These are phyloP conservation scores for Claviceps fusiformis DNA, from an alignment of 2,329 filamentous ascomycete genomes.

Conservation along the genomic window DNA sequence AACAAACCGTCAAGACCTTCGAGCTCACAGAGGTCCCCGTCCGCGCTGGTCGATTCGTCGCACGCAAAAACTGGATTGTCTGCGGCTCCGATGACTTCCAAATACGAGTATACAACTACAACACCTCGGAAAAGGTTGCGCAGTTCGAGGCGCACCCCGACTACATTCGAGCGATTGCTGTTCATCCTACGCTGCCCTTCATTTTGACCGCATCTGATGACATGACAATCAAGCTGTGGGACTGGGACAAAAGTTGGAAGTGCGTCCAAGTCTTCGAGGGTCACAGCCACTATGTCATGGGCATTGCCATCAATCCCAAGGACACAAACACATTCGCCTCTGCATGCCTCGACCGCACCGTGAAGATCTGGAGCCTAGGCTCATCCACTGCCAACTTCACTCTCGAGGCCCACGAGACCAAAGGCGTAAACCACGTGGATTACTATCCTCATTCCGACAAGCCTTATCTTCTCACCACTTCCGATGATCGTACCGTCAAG, in stretches of 20 bases:
- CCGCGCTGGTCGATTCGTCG: slow-evolving; percentile 88
- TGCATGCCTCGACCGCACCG: slow-evolving; percentile 88
- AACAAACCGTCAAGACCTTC: slow-evolving; percentile 96
- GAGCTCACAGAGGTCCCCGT: slow-evolving; percentile 97
- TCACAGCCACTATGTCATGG: slow-evolving; percentile 94
- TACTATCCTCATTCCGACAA: slow-evolving; percentile 66
- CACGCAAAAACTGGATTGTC: slow-evolving; percentile 98
- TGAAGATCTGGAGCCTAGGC: slow-evolving; percentile 95
- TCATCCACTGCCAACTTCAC: slow-evolving; percentile 93
- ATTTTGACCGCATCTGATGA: slow-evolving; percentile 94
- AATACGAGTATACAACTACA: slow-evolving; percentile 92
- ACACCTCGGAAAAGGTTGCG: slow-evolving; percentile 96
- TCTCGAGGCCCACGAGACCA: slow-evolving; percentile 89
- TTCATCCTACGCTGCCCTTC: slow-evolving; percentile 91
- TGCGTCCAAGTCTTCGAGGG: slow-evolving; percentile 95
- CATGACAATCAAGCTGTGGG: slow-evolving; percentile 97
- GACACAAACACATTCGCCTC: slow-evolving; percentile 87
- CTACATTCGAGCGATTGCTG: slow-evolving; percentile 92
- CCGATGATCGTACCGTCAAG: slow-evolving; percentile 92
- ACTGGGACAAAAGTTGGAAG: slow-evolving; percentile 98
- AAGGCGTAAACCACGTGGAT: slow-evolving; percentile 96
- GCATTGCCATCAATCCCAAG: slow-evolving; percentile 92
- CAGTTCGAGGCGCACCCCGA: slow-evolving; percentile 96
- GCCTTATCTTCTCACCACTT: slow-evolving; percentile 87
- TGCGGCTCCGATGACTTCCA: slow-evolving; percentile 90